Conservation (phyloP, 257 asterid species). For the Capsicum baccatum region DNA sequence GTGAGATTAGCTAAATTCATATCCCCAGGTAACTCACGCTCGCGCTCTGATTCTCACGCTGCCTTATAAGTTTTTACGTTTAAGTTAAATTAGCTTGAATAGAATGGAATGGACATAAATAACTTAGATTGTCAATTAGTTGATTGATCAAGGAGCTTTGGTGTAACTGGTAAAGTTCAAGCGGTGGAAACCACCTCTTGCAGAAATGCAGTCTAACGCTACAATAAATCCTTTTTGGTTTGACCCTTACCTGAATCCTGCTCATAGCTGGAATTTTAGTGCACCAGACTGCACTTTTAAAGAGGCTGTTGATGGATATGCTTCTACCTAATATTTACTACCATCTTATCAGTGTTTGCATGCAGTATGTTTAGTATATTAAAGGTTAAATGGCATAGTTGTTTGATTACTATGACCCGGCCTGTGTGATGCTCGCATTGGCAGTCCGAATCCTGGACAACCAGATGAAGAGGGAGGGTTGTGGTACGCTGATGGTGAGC, state of each 20-base stretch:
- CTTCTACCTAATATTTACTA: not conserved
- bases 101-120: not conserved
- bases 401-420: not conserved
- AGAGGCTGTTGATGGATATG: not conserved
- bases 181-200: no score
- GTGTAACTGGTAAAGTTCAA: no score
- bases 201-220: no score
- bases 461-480: not conserved
- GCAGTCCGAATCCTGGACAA: not conserved
- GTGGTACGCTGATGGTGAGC: not conserved
- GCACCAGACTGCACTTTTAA: no score
- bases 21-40: no score
- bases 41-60: no score
- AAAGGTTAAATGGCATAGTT: not conserved
- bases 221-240: no score
- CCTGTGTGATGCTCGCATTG: not conserved
- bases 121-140: not conserved
- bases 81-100: not conserved
- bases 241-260: no score
- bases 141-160: not conserved
- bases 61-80: no score
- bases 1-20: not conserved
- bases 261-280: no score
- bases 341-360: not conserved
- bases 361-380: slow-evolving; percentile 7